Percentiles rank a stretch among this genome's conserved stretches.
phyloP scores from a whole-genome alignment of 768 basidiomycete genomes.

The Pholiota conissans region DNA sequence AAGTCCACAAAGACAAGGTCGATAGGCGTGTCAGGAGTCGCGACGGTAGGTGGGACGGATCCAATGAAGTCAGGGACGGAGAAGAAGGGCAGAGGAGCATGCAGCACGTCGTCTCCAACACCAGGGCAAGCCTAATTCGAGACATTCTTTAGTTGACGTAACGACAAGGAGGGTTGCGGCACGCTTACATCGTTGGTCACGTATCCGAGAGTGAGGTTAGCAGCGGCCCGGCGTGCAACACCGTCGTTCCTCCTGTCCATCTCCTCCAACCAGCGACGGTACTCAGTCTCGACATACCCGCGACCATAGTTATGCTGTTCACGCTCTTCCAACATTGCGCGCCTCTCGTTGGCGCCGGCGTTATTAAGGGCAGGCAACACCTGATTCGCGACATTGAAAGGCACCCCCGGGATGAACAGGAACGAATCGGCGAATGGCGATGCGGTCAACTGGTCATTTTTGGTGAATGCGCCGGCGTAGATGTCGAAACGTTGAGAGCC shows the following conservation, averaged over 20 bases:
- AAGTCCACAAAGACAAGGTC: slow-evolving; percentile 81
- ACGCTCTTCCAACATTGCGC: slow-evolving; percentile 35
- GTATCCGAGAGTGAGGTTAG: slow-evolving; percentile 68
- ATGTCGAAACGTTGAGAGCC: slow-evolving; percentile 68
- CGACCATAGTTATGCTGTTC: slow-evolving; percentile 37
- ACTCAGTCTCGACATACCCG: slow-evolving; percentile 53
- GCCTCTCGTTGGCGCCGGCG: slow-evolving; percentile 37
- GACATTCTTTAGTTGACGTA: not conserved
- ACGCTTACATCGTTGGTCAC: slow-evolving; percentile 65
- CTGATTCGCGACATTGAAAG: slow-evolving; percentile 47
- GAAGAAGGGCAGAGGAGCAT: slow-evolving; percentile 61
- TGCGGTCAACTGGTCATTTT: slow-evolving; percentile 78
- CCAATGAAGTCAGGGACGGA: slow-evolving; percentile 56
- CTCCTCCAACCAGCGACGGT: slow-evolving; percentile 55
- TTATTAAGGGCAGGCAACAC: slow-evolving; percentile 56
- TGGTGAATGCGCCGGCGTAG: slow-evolving; percentile 69
- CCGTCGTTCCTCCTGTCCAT: slow-evolving; percentile 44
- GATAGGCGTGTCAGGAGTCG: slow-evolving; percentile 45
- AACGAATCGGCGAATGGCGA: slow-evolving; percentile 71
- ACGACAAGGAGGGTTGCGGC: not conserved
- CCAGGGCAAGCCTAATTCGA: slow-evolving; percentile 68
- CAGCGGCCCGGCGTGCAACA: slow-evolving; percentile 39
- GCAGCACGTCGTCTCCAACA: slow-evolving; percentile 71
- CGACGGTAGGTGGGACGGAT: slow-evolving; percentile 50
- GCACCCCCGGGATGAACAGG: slow-evolving; percentile 58